Conservation (phyloP, 2,329 filamentous ascomycete species). For the Aureobasidium musti region DNA sequence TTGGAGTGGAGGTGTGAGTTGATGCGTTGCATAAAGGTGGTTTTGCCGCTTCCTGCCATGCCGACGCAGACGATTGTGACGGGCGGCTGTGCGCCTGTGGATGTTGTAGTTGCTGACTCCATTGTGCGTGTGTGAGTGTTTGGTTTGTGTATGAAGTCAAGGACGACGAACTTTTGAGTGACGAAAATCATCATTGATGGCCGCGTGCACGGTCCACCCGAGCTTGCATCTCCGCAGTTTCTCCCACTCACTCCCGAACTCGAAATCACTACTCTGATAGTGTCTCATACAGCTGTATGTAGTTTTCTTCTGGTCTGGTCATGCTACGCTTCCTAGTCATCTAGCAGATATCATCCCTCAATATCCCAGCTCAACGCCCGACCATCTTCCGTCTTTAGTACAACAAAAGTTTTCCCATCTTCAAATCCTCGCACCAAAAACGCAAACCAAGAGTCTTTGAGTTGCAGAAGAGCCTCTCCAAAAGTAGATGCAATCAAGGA, state of each 20-base stretch:
- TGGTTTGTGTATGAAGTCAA: neutral
- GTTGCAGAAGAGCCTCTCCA: conserved; percentile 36
- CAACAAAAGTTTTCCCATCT: conserved; percentile 35
- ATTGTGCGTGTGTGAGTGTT: neutral
- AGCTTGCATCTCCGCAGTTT: neutral
- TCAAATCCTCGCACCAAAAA: conserved; percentile 38
- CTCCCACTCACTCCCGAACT: neutral
- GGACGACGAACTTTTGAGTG: conserved; percentile 16
- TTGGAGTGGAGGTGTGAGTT: conserved; percentile 82
- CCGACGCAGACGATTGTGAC: conserved; percentile 90
- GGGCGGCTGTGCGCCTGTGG: conserved; percentile 49
- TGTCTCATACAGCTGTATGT: too few relatives aligned
- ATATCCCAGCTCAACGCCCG: conserved; percentile 41
- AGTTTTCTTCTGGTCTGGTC: too few relatives aligned
- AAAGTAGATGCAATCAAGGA: conserved; percentile 40
- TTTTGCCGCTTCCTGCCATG: conserved; percentile 98
- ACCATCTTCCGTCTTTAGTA: conserved; percentile 35
- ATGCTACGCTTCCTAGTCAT: neutral
- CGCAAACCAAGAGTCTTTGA: conserved; percentile 39
- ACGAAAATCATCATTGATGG: conserved; percentile 20
- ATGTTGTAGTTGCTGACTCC: conserved; percentile 20
- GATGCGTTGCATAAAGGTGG: conserved; percentile 99
- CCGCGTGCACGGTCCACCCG: neutral
- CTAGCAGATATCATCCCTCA: neutral
- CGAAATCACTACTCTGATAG: neutral